Evolutionary conservation across 306 rosid genomes (phyloP), one percentile per base, ranked within the genome.

Genomic region (Casuarina glauca): DNA sequence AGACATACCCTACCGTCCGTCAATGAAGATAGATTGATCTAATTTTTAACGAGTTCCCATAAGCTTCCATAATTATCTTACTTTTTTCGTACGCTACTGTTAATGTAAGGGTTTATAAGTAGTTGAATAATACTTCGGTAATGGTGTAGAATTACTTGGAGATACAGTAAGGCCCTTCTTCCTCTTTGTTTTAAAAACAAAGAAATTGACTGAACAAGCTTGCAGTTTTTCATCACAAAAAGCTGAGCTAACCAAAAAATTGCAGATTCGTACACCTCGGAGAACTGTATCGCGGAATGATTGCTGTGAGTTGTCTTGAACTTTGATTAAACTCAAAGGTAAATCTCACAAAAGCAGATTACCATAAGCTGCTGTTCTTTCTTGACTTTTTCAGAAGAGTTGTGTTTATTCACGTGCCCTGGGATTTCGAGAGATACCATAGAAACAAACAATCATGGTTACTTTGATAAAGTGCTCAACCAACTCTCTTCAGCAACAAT

Each of bases 391-490:
- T 75, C 76, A 72, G 35, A 41, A 68, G 32, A 63, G 26, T 13
- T 26, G 52, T 63, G 67, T 52, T 63, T 67, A 32, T 81, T 83
- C 90, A 85, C 83, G 88, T 87, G 91, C 74, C 74, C 46, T 70
- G 35, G 82, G 73, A 73, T 81, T 79, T 82, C 78, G 81, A 71
- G 79, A 77, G 85, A 84, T 74, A 79, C 78, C 77, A 81, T 72
- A 76, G 53, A 70, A 82, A 61, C 78, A 66, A 72, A 74, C 73
- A 77, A 88, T 84, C 78, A 80, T 73, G 57, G 54, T 51, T 50
- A 42, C 74, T 78, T 77, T 50, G 76, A 73, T 60, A 80, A 79
- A 82, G 55, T 17, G 74, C 64, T 77, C 72, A 26, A 52, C 49
- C 4, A 58, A 57, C 61, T 62, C 42, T 19, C 64, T 15, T 50